phyloP scores from a whole-genome alignment of 192 early-diverging fungal species.

The Coemansia sp. region DNA sequence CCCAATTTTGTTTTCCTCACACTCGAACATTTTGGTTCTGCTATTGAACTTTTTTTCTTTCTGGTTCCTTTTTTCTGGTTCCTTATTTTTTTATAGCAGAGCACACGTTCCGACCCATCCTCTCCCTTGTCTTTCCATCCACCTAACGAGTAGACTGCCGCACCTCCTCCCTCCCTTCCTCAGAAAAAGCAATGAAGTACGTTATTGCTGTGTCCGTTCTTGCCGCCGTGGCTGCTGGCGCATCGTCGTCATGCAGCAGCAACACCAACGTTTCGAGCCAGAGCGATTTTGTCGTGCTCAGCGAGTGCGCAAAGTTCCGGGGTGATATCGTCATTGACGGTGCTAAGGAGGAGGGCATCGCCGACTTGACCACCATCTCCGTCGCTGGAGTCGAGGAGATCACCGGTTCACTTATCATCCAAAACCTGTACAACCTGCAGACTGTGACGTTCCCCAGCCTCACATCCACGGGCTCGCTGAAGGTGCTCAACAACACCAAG shows the following conservation, averaged over 20 bases:
- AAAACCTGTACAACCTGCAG: constrained; percentile 59
- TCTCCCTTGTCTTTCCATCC: background rate
- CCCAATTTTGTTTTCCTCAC: background rate
- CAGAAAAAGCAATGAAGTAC: constrained; percentile 39
- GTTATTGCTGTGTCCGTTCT: constrained; percentile 40
- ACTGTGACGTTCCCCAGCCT: constrained; percentile 51
- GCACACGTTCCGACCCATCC: background rate
- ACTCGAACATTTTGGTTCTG: background rate
- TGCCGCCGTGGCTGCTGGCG: constrained; percentile 39
- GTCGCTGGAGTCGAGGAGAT: constrained; percentile 48
- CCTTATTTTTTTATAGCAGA: background rate
- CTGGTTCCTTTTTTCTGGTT: background rate
- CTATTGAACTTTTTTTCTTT: background rate
- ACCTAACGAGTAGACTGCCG: constrained; percentile 10
- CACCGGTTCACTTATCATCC: constrained; percentile 53
- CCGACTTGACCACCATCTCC: constrained; percentile 22
- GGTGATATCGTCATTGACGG: constrained; percentile 49
- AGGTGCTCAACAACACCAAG: constrained; percentile 61
- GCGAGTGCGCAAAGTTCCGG: constrained; percentile 44
- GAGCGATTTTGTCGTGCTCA: constrained; percentile 45
- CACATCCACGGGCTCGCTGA: constrained; percentile 41
- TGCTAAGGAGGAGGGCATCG: constrained; percentile 10
- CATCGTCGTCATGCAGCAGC: constrained; percentile 51
- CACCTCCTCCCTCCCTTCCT: too few species aligned
- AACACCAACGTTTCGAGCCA: constrained; percentile 42